Percentiles rank a stretch among this genome's conserved stretches.
phyloP scores from a whole-genome alignment of 2,329 filamentous ascomycete genomes.

The Sarocladiaceae sp. region DNA sequence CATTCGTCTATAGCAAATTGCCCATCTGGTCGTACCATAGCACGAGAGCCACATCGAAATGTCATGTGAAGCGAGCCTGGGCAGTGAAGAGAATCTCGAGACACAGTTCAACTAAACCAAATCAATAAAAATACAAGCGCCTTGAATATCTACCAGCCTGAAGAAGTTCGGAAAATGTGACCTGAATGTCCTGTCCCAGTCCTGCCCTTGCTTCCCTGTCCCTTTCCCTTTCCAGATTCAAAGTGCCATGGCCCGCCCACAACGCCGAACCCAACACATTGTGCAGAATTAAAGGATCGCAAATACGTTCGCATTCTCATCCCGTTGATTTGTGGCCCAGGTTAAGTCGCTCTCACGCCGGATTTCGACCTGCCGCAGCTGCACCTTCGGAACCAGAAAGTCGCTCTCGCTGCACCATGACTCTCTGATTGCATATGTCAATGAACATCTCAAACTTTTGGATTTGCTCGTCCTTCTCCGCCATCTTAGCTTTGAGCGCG shows the following conservation, averaged over 20 bases:
- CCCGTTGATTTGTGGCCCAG: neutral
- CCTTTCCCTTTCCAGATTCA: neutral
- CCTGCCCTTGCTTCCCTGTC: neutral
- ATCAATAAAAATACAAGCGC: neutral
- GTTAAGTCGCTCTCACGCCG: neutral
- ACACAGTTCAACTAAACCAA: too few relatives aligned
- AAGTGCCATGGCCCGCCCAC: neutral
- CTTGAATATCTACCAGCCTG: neutral
- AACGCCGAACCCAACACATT: slow-evolving; percentile 6
- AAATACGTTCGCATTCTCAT: neutral
- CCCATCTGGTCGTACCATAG: too few relatives aligned
- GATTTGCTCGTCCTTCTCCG: slow-evolving; percentile 60
- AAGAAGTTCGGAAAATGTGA: neutral
- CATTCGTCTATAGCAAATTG: too few relatives aligned
- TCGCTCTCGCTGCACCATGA: slow-evolving; percentile 58
- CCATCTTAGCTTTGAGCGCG: slow-evolving; percentile 53
- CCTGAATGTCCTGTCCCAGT: neutral
- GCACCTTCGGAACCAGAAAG: slow-evolving; percentile 23
- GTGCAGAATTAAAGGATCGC: too few relatives aligned
- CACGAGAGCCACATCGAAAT: too few relatives aligned
- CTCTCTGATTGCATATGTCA: slow-evolving; percentile 63
- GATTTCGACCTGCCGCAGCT: slow-evolving; percentile 1
- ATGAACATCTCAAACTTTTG: slow-evolving; percentile 66
- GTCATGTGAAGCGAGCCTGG: too few relatives aligned
- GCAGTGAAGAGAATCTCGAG: too few relatives aligned